phyloP scores from a whole-genome alignment of 2,329 filamentous ascomycete genomes.

The Stemphylium lycopersici region DNA sequence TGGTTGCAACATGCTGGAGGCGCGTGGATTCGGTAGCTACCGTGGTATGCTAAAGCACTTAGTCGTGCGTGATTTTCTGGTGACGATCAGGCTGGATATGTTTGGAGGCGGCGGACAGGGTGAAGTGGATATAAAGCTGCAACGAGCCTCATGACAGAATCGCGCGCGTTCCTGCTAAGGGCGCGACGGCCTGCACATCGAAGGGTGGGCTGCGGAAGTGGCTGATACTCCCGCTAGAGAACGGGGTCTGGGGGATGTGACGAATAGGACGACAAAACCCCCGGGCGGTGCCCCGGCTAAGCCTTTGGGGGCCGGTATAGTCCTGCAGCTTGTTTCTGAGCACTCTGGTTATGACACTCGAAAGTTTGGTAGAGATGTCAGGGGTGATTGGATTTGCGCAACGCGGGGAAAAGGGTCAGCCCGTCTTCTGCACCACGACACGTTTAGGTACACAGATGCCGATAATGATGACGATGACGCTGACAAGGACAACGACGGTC shows the following conservation, averaged over 20 bases:
- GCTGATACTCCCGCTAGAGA: constrained; percentile 25
- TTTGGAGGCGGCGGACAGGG: constrained; percentile 19
- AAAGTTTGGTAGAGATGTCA: constrained; percentile 2
- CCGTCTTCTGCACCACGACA: constrained; percentile 7
- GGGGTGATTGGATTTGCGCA: constrained; percentile 12
- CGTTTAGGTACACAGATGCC: neutral
- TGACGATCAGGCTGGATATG: constrained; percentile 15
- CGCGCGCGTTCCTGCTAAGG: constrained; percentile 15
- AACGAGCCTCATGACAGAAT: constrained; percentile 34
- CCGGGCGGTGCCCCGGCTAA: constrained; percentile 17
- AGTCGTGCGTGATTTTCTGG: constrained; percentile 8
- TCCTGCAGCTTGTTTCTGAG: constrained; percentile 6
- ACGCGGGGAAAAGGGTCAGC: constrained; percentile 28
- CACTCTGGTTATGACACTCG: constrained; percentile 1
- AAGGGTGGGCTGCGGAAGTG: constrained; percentile 34
- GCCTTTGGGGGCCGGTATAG: constrained; percentile 17
- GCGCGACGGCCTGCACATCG: constrained; percentile 17
- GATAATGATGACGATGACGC: neutral
- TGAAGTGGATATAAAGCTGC: constrained; percentile 34
- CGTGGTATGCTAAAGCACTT: constrained; percentile 10
- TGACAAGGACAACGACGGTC: neutral
- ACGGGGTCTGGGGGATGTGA: constrained; percentile 1
- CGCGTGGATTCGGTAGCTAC: constrained; percentile 24
- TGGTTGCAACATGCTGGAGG: constrained; percentile 35
- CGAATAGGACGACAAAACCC: neutral